Base-by-base conservation (phyloP, 805 yeast species). In the Ogataea saltuana region DNA sequence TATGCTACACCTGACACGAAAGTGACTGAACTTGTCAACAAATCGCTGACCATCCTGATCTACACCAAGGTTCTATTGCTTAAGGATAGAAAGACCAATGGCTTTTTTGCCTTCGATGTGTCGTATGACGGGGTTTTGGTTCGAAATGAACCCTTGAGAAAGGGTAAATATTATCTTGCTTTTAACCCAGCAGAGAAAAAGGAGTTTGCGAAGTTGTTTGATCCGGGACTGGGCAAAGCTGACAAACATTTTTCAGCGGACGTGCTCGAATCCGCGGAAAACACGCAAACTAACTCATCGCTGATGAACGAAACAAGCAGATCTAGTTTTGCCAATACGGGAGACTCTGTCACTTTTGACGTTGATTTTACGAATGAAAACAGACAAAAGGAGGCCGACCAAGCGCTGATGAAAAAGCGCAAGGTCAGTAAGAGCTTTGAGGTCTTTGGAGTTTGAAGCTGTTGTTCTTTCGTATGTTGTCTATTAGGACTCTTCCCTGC, bases 371-470 rank as follows among this genome's bases (percentile, higher is more conserved):
- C 27, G 12, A 40, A 34, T 4, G 23, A 16, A 17, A 23, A 35
- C 6, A 13, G 11, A n/a, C 30, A 25, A 34, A 21, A 6, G 10
- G n/a, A 13, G 7, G 8, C 13, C 20, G 33, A 32, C 6, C 17
- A 41, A 4, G 11, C 29, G 4, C 13, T 18, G 5, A 10, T 10
- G 10, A 54, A 54, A 16, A 53, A 42, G 20, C 40, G 55, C 35
- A 56, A 52, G 29, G 35, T 55, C 10, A 47, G 47, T n/a, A 55
- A 54, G 32, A 54, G 60, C 18, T 15, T 32, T 19, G 56, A 57
- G 32, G 32, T 53, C 10, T 44, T 55, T 21, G 48, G 42, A 20
- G 47, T 55, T 21, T 49, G 34, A 51, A 6, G n/a, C n/a, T 11
- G 27, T 9, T 26, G 13, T 18, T 4, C 21, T 17, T 10, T 13